Base-by-base conservation (phyloP, 176 grass and related monocot species). In the Themeda triandra region DNA sequence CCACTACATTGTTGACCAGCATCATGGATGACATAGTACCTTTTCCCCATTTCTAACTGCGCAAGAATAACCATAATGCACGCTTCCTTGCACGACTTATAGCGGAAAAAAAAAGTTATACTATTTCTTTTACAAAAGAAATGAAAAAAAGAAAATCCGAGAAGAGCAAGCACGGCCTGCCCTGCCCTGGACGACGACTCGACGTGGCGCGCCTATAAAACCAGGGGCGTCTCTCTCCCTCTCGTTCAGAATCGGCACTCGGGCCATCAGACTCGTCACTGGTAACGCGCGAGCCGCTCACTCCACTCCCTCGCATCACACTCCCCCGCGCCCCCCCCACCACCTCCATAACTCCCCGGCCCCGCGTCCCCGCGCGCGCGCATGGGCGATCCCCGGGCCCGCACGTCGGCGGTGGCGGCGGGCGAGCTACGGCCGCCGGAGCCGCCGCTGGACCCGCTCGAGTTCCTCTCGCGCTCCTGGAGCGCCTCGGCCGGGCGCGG, bases 381-480 rank as follows among this genome's bases (percentile, higher is more conserved):
- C 75, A 91, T 91, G 89, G 85, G 76, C 59, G 89, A 91, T 76
- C 77, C 65, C 19, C 80, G 89, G 37, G 24, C 49, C 37, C 88
- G 85, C 53, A 31, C 51, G 40, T 53, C 77, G 69, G 71, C 71
- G 15, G 44, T 51, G 15, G 71, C 71, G 15, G 71, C 41, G 24
- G 78, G 72, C 63, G 89, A 91, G 28, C 85, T 91, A 21, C 89
- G 86, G 21, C 89, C 81, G 25, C 89, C 89, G 85, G 89, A 91
- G 76, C 89, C 80, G 40, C 80, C 89, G 81, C 80, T 83, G 9
- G 91, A 93, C 73, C 96, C 96, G 2, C 87, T 99, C 82, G 97
- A 99, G 86, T 96, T 94, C 88, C 92, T 99, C 49, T 89, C 90
- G 35, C 97, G 88, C 2, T 99, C 97, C 3, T 99, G 97, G 97